These are phyloP conservation scores for Hanseniaspora thailandica DNA, from an alignment of 805 yeast genomes.

Conservation along the genomic window DNA sequence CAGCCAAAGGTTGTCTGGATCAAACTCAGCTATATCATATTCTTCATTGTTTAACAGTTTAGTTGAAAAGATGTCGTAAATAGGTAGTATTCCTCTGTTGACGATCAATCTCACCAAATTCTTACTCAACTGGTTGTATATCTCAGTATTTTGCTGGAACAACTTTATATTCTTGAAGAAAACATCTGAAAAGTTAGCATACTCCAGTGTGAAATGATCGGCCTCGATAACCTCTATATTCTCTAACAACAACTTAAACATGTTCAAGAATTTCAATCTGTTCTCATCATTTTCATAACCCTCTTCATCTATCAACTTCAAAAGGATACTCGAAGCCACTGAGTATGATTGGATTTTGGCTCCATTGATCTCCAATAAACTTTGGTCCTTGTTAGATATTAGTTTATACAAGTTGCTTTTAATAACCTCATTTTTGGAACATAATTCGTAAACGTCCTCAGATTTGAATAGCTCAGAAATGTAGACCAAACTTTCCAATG, in stretches of 20 bases:
- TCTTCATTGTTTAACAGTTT: background rate
- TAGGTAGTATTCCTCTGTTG: background rate
- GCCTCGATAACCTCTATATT: background rate
- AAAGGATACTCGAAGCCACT: background rate
- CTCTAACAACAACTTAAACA: background rate
- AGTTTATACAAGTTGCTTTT: background rate
- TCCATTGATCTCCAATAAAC: background rate
- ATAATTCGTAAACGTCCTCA: background rate
- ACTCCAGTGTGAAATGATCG: background rate
- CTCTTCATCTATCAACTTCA: background rate
- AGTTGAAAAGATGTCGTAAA: background rate
- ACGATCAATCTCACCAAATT: background rate
- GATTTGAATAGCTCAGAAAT: background rate
- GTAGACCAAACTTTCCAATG: background rate
- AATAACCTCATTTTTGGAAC: background rate
- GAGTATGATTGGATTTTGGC: background rate
- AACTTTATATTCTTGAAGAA: background rate
- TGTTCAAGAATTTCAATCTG: background rate
- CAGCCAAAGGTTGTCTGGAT: slow-evolving; percentile 5
- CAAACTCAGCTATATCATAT: background rate
- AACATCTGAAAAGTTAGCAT: background rate
- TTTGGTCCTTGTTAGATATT: background rate
- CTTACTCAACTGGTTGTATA: background rate
- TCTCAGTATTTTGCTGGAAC: background rate
- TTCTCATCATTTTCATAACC: background rate